Evolutionary conservation across 2,329 filamentous ascomycete species (phyloP), one percentile per base, ranked within the genome.

Genomic region (Botrytis hyacinthi): DNA sequence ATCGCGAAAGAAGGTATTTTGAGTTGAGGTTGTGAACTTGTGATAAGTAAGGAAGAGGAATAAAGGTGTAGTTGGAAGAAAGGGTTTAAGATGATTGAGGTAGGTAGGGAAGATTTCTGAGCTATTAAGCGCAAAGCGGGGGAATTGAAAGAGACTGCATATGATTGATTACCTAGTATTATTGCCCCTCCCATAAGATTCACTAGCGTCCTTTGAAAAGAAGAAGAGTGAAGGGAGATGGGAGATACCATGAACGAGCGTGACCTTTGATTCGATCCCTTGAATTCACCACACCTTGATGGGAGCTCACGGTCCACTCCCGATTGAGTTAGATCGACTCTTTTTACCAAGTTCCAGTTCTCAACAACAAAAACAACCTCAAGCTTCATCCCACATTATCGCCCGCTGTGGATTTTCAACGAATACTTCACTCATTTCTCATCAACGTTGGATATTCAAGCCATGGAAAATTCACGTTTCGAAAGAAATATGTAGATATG

Each of bases 21-120:
- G 35, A 32, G 22, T 22, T 22, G 40, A 62, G 60, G 59, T 63
- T 60, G 66, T 51, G n/a, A 65, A 48, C 29, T 63, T 48, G 59
- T n/a, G n/a, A n/a, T n/a, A n/a, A n/a, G n/a, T 42, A 73, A 48
- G 46, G 71, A 51, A 71, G 72, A 59, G 63, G 37, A 42, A 18
- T 46, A 1, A 51, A 20, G 37, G 66, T 57, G 66, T 14, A 32
- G n/a, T 54, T 54, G 51, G 40, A 51, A 65, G 32, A 44, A 42
- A 66, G 70, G 40, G 67, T 63, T 29, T 37, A 48, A 67, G 71
- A 46, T 60, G 40, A 42, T 59, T 9, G 72, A 73, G 61, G 72
- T 67, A 73, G 72, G 74, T 70, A 73, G 72, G 74, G 51, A 74
- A 74, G 70, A 62, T 73, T 40, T 42, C 8, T 29, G 29, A 40